A percentile compares a stretch with the other conserved stretches of the same genome.
phyloP scores from a whole-genome alignment of 1,284 basidiomycete genomes.

The Rhodofomes roseus region DNA sequence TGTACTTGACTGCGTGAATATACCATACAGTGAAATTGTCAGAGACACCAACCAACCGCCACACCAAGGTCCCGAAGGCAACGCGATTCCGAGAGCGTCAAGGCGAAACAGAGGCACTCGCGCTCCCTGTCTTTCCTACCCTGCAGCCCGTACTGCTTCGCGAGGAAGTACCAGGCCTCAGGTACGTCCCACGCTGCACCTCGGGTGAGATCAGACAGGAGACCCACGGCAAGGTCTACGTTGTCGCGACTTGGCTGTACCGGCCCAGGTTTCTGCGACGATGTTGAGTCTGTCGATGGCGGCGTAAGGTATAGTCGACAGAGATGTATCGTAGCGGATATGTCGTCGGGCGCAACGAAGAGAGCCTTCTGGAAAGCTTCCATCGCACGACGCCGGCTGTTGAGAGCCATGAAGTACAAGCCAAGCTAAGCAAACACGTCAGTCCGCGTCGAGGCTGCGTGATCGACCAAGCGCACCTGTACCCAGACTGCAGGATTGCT shows the following conservation, averaged over 20 bases:
- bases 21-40: constrained; percentile 5
- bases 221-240: constrained; percentile 70
- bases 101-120: constrained; percentile 73
- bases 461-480: constrained; percentile 52
- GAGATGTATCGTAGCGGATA: constrained; percentile 75
- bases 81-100: constrained; percentile 68
- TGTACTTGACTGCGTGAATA: neutral
- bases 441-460: constrained; percentile 4
- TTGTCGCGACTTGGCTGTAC: constrained; percentile 39
- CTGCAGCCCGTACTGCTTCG: constrained; percentile 74
- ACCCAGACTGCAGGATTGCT: constrained; percentile 91
- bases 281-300: constrained; percentile 20
- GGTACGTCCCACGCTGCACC: constrained; percentile 83
- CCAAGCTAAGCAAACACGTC: constrained; percentile 53
- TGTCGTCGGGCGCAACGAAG: constrained; percentile 73
- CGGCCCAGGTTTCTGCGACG: constrained; percentile 14
- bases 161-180: constrained; percentile 90
- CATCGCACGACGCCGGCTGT: constrained; percentile 58
- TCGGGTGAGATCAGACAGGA: constrained; percentile 58
- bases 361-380: constrained; percentile 82
- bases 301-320: constrained; percentile 65
- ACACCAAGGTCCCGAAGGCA: constrained; percentile 59
- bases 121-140: constrained; percentile 66
- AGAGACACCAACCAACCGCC: constrained; percentile 73
- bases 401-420: constrained; percentile 63